phyloP scores from a whole-genome alignment of 2,329 filamentous ascomycete species.

The Hymenoscyphus fraxineus region DNA sequence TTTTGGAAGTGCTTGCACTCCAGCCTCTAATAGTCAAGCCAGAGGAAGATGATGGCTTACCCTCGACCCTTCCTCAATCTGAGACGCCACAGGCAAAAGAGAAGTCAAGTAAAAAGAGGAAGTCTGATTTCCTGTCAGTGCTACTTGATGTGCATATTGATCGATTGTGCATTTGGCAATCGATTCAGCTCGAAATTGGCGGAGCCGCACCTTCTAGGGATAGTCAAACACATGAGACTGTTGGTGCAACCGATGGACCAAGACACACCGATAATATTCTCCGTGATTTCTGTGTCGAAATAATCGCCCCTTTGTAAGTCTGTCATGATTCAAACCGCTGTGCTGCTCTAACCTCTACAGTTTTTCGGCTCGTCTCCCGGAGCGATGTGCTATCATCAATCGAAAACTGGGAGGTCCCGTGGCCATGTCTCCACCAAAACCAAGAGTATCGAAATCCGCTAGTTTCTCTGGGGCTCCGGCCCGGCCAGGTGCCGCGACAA shows the following conservation, averaged over 20 bases:
- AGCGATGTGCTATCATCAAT: slow-evolving; percentile 66
- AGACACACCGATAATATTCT: slow-evolving; percentile 53
- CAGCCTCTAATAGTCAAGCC: slow-evolving; percentile 49
- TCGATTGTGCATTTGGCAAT: slow-evolving; percentile 80
- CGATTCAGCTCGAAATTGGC: slow-evolving; percentile 60
- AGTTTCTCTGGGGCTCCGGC: slow-evolving; percentile 40
- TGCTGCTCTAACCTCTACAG: slow-evolving; percentile 36
- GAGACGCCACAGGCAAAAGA: slow-evolving; percentile 22
- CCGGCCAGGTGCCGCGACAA: slow-evolving; percentile 51
- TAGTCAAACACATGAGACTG: slow-evolving; percentile 31
- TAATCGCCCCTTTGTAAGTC: slow-evolving; percentile 72
- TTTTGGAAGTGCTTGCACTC: slow-evolving; percentile 71
- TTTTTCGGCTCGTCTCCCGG: slow-evolving; percentile 72
- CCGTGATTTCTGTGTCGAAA: slow-evolving; percentile 74
- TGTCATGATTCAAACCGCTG: not conserved
- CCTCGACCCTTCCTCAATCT: slow-evolving; percentile 30
- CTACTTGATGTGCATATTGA: slow-evolving; percentile 73
- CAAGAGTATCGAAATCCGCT: slow-evolving; percentile 44
- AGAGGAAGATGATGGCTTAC: slow-evolving; percentile 31
- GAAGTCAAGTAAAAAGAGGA: slow-evolving; percentile 33
- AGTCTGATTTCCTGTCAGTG: slow-evolving; percentile 55
- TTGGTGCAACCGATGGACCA: slow-evolving; percentile 15
- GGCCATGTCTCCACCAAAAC: slow-evolving; percentile 53
- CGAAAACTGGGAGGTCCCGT: slow-evolving; percentile 72
- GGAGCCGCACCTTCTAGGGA: slow-evolving; percentile 33